A percentile compares a stretch with the other conserved stretches of the same genome.
Conservation (phyloP, 2,329 filamentous ascomycete genomes). For the Trichoderma endophyticum region DNA sequence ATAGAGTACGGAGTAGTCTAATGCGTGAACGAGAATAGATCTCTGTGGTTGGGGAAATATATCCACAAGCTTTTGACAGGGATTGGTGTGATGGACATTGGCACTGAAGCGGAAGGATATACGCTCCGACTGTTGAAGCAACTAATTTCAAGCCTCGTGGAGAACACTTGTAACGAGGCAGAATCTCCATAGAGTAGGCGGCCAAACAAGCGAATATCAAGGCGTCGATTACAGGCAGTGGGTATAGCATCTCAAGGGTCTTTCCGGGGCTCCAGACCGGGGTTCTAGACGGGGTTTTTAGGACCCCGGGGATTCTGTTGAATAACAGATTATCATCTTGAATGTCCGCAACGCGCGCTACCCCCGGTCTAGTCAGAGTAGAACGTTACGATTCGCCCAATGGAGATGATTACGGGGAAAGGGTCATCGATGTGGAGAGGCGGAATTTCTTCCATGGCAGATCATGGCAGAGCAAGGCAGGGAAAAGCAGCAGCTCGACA, state of each 20-base stretch:
- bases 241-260: not conserved
- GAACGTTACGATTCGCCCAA: not conserved
- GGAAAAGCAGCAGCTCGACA: not conserved
- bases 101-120: not conserved
- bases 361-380: not conserved
- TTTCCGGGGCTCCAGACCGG: conserved; percentile 11
- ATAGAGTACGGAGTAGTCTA: not conserved
- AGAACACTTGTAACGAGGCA: not conserved
- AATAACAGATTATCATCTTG: conserved; percentile 4
- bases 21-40: not conserved
- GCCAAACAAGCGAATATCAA: not conserved
- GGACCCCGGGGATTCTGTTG: not conserved
- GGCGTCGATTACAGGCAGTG: not conserved
- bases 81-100: not conserved
- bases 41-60: not conserved
- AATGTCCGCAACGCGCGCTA: not conserved
- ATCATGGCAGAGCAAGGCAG: not conserved
- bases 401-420: not conserved
- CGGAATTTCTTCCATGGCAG: not conserved
- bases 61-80: not conserved
- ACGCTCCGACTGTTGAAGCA: not conserved
- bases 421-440: not conserved
- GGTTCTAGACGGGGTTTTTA: not conserved
- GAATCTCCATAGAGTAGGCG: not conserved
- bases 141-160: not conserved